Conservation (phyloP, 306 rosid species). For the Gastrolobium villosum region DNA sequence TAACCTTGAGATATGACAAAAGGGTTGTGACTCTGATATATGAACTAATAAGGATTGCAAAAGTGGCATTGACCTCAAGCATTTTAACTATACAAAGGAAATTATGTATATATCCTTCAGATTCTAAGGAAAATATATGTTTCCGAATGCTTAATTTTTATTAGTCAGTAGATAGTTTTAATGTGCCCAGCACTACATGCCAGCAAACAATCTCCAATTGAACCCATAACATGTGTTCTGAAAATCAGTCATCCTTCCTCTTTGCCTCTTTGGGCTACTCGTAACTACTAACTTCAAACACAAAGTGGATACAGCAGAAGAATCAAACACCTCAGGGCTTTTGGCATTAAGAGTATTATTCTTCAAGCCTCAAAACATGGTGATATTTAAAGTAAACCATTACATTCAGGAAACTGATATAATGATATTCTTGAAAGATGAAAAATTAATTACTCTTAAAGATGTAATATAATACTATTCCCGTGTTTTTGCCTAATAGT, state of each 20-base stretch:
- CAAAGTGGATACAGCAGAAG: neutral
- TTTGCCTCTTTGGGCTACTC: neutral
- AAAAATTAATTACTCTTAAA: neutral
- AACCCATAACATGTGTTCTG: slow-evolving; percentile 9
- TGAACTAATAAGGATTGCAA: neutral
- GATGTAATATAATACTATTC: too few species aligned
- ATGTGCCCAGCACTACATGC: neutral
- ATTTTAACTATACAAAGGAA: neutral
- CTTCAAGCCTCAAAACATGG: slow-evolving; percentile 4
- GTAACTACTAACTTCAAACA: slow-evolving; percentile 4
- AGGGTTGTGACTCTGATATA: neutral
- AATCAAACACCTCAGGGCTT: slow-evolving; percentile 11
- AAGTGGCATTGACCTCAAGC: neutral
- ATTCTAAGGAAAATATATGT: neutral
- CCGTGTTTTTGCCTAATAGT: too few species aligned
- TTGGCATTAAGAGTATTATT: slow-evolving; percentile 6
- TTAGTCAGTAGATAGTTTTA: neutral
- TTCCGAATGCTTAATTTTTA: neutral
- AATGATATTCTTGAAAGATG: neutral
- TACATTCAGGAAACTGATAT: neutral
- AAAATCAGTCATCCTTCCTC: neutral
- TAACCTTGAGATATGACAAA: neutral
- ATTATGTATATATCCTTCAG: neutral
- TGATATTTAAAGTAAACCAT: slow-evolving; percentile 4
- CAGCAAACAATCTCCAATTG: neutral